Conservation (phyloP, 1,284 basidiomycete species). For the Heterobasidion annosum region DNA sequence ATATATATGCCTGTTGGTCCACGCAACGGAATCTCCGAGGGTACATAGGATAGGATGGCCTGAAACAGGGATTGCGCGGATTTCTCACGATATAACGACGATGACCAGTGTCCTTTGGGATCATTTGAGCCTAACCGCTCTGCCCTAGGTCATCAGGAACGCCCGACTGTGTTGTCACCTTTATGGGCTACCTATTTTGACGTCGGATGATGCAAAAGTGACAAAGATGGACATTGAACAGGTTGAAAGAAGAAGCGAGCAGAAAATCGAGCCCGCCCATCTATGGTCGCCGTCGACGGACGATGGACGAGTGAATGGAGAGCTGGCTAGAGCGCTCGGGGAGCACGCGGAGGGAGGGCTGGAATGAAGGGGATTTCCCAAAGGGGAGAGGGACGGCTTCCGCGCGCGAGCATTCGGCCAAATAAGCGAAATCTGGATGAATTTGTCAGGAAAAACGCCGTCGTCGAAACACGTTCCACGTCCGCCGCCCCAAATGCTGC, state of each 20-base stretch:
- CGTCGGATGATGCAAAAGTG: neutral
- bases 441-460: conserved; percentile 20
- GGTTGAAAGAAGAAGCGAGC: too few relatives aligned
- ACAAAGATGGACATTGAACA: too few relatives aligned
- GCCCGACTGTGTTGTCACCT: neutral
- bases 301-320: neutral
- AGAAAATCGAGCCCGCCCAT: too few relatives aligned
- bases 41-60: neutral
- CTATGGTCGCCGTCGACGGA: too few relatives aligned
- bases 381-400: neutral
- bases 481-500: conserved; percentile 35
- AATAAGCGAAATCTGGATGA: conserved; percentile 14
- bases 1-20: neutral
- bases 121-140: neutral
- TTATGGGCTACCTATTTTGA: neutral
- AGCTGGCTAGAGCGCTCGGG: neutral
- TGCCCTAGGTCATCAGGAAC: neutral
- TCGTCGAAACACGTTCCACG: conserved; percentile 52
- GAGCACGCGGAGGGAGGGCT: neutral
- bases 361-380: neutral
- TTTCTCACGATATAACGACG: neutral
- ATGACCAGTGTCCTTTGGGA: neutral
- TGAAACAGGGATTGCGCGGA: neutral
- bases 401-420: neutral
- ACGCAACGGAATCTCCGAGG: neutral